Evolutionary conservation across 176 grass and related monocot genomes (phyloP), one percentile per base, ranked within the genome.

Genomic region (Musa itinerans): DNA sequence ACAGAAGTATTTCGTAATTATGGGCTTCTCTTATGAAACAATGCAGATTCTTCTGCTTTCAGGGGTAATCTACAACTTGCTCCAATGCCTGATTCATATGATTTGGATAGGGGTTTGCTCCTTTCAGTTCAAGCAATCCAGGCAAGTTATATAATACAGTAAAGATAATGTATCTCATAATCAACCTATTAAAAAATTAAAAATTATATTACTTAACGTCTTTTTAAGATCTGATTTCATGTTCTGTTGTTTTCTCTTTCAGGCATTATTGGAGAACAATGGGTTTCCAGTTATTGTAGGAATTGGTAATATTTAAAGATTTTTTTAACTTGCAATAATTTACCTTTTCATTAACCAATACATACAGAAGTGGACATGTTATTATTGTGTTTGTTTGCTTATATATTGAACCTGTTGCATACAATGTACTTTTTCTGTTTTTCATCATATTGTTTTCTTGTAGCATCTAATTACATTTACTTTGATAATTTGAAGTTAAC

Each of bases 51-150:
- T 81, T 98, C 88, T 82, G 61, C 79, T 80, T 92, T 87, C 53
- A 85, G 88, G 87, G 80, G 80, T 83, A 91, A 93, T 49, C 83
- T 85, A 59, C 88, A 74, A 73, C 82, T 98, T 74, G 88, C 83
- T 59, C 82, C 94, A 20, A 82, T 98, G 72, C 86, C 88, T 80
- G 90, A 98, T 80, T 91, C 94, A 20, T 98, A 93, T 89, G 94
- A 98, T 80, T 83, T 98, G 67, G 94, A 98, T 80, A 89, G 94
- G 74, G 94, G 94, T 23, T 88, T 98, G 72, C 86, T 98, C 26
- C 90, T 98, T 78, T 98, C 94, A 64, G 88, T 98, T 80, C 94
- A 98, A 85, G 94, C 94, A 75, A 98, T 98, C 81, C 94, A 98
- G 88, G 94, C 91, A 76, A 72, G 68, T 77, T 53, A 73, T 4